Conservation (phyloP, 345 rosid species). For the Melaleuca quinquenervia region DNA sequence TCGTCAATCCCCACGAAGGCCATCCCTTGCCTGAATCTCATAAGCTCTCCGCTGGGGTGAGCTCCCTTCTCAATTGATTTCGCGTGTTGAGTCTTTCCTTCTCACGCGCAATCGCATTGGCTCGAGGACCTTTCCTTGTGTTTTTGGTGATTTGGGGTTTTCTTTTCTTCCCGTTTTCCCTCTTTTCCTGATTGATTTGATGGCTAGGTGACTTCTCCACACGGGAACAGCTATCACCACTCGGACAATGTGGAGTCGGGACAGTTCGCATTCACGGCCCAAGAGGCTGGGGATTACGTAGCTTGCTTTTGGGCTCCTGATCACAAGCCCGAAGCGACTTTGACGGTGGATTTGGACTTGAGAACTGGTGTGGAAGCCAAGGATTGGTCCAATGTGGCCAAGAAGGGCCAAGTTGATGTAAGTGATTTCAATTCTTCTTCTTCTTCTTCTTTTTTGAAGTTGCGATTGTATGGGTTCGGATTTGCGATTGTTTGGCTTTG, state of each 20-base stretch:
- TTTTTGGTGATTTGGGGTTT: not conserved
- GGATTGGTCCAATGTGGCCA: conserved; percentile 76
- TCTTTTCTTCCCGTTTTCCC: not conserved
- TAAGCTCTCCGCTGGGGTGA: conserved; percentile 64
- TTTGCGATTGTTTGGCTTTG: not conserved
- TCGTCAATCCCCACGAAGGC: conserved; percentile 57
- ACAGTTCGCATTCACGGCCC: conserved; percentile 78
- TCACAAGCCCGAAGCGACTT: conserved; percentile 37
- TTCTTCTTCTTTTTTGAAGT: not conserved
- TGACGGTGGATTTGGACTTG: conserved; percentile 86
- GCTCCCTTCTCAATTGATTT: not conserved
- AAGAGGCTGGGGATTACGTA: conserved; percentile 79
- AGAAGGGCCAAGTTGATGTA: conserved; percentile 85
- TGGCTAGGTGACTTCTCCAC: conserved; percentile 65
- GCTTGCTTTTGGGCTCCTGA: conserved; percentile 64
- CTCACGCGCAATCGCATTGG: too few species aligned
- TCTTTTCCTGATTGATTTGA: not conserved
- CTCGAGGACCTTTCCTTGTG: not conserved
- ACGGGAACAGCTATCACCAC: conserved; percentile 62
- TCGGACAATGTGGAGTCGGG: conserved; percentile 64
- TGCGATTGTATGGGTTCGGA: not conserved
- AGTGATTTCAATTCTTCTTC: conserved; percentile 10
- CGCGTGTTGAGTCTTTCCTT: not conserved
- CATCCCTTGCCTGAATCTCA: conserved; percentile 68
- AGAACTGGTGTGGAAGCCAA: conserved; percentile 71